Percentiles rank a stretch among this genome's conserved stretches.
Conservation (phyloP, 306 rosid species). For the Gleditsia sinensis region DNA sequence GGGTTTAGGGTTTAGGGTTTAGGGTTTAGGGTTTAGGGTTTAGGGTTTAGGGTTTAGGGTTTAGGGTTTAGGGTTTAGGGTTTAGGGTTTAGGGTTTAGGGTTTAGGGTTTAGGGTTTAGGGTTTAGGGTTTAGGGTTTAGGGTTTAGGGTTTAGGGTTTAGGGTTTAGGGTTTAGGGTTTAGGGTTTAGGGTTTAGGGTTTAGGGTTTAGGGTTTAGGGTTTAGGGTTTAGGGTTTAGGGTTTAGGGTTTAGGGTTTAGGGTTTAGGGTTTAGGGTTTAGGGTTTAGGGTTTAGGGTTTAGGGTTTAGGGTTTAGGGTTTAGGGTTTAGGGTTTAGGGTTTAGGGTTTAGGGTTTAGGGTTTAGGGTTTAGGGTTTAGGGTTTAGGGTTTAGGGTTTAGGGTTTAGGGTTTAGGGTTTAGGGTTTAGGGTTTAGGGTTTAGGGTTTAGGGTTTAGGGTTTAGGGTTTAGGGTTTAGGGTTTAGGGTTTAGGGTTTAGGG, state of each 20-base stretch:
- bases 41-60: constrained; percentile 26
- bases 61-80: constrained; percentile 21
- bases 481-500: constrained; percentile 30
- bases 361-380: constrained; percentile 16
- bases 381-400: constrained; percentile 11
- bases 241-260: constrained; percentile 36
- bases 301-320: constrained; percentile 41
- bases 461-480: constrained; percentile 30
- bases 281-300: constrained; percentile 34
- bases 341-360: constrained; percentile 25
- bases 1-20: constrained; percentile 33
- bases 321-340: constrained; percentile 31
- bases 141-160: constrained; percentile 11
- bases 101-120: constrained; percentile 9
- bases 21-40: constrained; percentile 24
- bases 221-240: neutral
- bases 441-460: constrained; percentile 24
- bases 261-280: constrained; percentile 29
- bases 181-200: constrained; percentile 3
- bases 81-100: constrained; percentile 30
- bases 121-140: constrained; percentile 1
- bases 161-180: constrained; percentile 26
- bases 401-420: constrained; percentile 16
- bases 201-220: neutral
- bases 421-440: constrained; percentile 29